Base-by-base conservation (phyloP, 1,284 basidiomycete species). In the Cutaneotrichosporon cavernicola region DNA sequence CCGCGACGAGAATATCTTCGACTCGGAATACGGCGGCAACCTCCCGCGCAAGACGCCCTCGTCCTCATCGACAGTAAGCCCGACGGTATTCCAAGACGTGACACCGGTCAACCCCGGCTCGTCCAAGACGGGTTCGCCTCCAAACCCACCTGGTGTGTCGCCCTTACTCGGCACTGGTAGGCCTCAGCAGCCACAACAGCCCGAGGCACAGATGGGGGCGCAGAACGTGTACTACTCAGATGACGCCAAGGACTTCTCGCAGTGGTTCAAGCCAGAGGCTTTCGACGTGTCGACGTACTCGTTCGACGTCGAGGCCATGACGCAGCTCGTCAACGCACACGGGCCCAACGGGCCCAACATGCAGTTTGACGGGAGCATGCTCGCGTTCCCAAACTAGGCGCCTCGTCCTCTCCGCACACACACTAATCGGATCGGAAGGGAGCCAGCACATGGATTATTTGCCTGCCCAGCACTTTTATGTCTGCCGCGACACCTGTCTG, bases 221-320 rank as follows among this genome's bases (percentile, higher is more conserved):
- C 16, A 21, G 26, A 36, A 32, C 21, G 31, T 31, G 16, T 49
- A 47, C 30, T 43, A 16, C 9, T 46, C 40, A 6, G 26, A 47
- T 9, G 47, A 59, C 31, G 46, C 49, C 26, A 53, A 56, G 43
- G 43, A 26, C 21, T 36, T 60, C 9, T 38, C 61, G 9, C 34
- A 47, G 6, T 67, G 65, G 65, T 58, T 64, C 57, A 57, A 64
- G 53, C 61, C 60, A 38, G 65, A 70, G 22, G 56, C 64, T 1
- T 71, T 70, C 61, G 68, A 72, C 58, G 70, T 74, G 51, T 56
- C 55, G 43, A 69, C 68, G 58, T 74, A 72, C 65, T 69, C 69
- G 46, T 74, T 74, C 34, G 71, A 74, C 55, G 59, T 71, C 14
- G 65, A 71, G 61, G 63, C 68, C 43, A 64, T 72, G 63, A 64